A percentile compares a stretch with the other conserved stretches of the same genome.
Evolutionary conservation across 139 green algal species (phyloP).

Genomic region (Chlamydomonas eustigma): DNA sequence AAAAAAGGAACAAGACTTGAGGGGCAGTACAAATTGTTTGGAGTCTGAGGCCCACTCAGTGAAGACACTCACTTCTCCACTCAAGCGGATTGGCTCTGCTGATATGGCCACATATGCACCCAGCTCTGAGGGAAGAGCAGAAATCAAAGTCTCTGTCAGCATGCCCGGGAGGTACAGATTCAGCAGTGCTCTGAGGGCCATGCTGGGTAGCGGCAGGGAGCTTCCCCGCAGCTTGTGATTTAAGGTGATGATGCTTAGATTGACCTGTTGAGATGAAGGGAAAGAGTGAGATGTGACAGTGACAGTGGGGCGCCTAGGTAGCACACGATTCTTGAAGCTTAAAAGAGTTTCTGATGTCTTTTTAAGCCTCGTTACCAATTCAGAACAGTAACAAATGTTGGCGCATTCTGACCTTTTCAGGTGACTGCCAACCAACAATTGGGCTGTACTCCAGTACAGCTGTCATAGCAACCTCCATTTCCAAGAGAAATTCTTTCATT

Average conservation of each 20-base stretch:
- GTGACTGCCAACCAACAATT: constrained; percentile 5
- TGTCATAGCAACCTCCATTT: constrained; percentile 28
- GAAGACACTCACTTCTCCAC: constrained; percentile 35
- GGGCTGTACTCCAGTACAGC: constrained; percentile 12
- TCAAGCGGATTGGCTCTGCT: constrained; percentile 36
- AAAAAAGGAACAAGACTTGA: too few species aligned
- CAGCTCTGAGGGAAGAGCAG: constrained; percentile 49
- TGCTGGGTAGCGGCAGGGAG: constrained; percentile 23
- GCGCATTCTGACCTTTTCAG: constrained; percentile 6
- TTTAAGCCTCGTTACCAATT: too few species aligned
- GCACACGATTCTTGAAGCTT: too few species aligned
- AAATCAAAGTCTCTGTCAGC: constrained; percentile 45
- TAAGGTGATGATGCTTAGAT: constrained; percentile 15
- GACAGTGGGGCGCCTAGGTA: too few species aligned
- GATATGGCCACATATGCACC: constrained; percentile 55
- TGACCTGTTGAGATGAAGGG: background rate
- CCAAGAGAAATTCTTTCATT: constrained; percentile 58
- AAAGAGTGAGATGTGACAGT: background rate
- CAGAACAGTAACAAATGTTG: too few species aligned
- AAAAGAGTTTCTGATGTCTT: too few species aligned
- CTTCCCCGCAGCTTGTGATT: constrained; percentile 41
- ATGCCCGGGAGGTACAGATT: constrained; percentile 32
- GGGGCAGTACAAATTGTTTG: too few species aligned
- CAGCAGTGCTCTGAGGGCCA: constrained; percentile 31
- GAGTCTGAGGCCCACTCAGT: too few species aligned